A percentile compares a stretch with the other conserved stretches of the same genome.
phyloP scores from a whole-genome alignment of 108 stramenopile species.

The Fragilariopsis cylindrus region DNA sequence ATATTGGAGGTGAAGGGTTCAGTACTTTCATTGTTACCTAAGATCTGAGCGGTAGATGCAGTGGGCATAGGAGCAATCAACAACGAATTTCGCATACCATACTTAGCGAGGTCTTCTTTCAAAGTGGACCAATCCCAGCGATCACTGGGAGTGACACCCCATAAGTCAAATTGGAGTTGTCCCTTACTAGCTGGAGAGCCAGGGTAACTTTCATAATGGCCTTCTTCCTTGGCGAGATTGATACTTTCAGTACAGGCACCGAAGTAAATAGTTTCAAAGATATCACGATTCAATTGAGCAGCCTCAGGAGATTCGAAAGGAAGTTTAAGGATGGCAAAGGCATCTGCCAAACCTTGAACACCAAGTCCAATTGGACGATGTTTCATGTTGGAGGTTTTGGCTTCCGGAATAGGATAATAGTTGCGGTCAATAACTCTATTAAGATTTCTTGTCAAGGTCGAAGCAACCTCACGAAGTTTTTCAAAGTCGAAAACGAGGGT shows the following conservation, averaged over 20 bases:
- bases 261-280: conserved; percentile 99
- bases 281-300: conserved; percentile 88
- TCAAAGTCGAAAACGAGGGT: conserved; percentile 85
- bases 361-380: conserved; percentile 99
- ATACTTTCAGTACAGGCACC: conserved; percentile 92
- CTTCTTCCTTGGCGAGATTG: conserved; percentile 91
- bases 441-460: conserved; percentile 96
- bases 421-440: conserved; percentile 98
- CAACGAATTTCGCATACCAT: conserved; percentile 98
- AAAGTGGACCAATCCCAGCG: conserved; percentile 96
- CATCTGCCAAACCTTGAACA: conserved; percentile 99
- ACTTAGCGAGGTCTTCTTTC: conserved; percentile 78
- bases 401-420: conserved; percentile 95
- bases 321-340: conserved; percentile 92
- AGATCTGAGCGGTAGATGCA: conserved; percentile 99
- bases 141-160: conserved; percentile 86
- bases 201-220: conserved; percentile 92
- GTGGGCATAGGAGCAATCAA: conserved; percentile 99
- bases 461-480: conserved; percentile 81
- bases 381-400: conserved; percentile 88
- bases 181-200: conserved; percentile 97
- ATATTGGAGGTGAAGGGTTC: conserved; percentile 99
- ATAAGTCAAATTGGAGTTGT: conserved; percentile 96
- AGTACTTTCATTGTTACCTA: conserved; percentile 98
- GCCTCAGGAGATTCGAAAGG: conserved; percentile 95